Conservation (phyloP, 2,329 filamentous ascomycete species). For the Elsinoe fawcettii region DNA sequence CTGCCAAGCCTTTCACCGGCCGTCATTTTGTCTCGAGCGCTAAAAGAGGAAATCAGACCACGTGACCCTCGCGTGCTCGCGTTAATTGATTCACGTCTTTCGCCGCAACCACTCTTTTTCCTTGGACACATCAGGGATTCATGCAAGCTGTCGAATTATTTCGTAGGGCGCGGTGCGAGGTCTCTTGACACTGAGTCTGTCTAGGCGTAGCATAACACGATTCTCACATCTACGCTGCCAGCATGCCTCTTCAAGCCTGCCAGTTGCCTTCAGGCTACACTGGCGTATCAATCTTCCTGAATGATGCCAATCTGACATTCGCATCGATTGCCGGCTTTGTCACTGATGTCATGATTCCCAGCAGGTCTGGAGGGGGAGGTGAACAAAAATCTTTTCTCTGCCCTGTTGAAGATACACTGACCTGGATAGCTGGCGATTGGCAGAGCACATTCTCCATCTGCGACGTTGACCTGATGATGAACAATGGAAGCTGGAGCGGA, state of each 20-base stretch:
- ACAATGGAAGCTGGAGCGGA: slow-evolving; percentile 27
- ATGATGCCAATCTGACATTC: slow-evolving; percentile 19
- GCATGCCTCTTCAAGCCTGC: background rate
- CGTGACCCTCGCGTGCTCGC: slow-evolving; percentile 6
- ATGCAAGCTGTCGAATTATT: no score
- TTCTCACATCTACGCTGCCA: background rate
- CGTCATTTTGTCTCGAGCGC: slow-evolving; percentile 9
- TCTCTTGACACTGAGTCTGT: background rate
- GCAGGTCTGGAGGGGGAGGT: slow-evolving; percentile 47
- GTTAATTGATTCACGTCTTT: slow-evolving; percentile 11
- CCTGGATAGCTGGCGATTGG: slow-evolving; percentile 18
- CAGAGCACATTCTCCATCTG: slow-evolving; percentile 33
- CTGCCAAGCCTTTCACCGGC: slow-evolving; percentile 9
- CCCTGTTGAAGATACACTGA: background rate
- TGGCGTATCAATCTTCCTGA: background rate
- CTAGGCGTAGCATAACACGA: background rate
- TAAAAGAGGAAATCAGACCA: slow-evolving; percentile 1
- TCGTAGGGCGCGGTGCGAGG: no score
- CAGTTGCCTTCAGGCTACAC: slow-evolving; percentile 1
- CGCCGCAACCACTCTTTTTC: background rate
- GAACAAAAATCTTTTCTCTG: slow-evolving; percentile 18
- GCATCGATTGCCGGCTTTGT: slow-evolving; percentile 64
- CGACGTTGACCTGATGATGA: slow-evolving; percentile 26
- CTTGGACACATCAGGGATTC: no score
- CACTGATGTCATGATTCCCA: slow-evolving; percentile 53